Evolutionary conservation across 2,329 filamentous ascomycete species (phyloP), one percentile per base, ranked within the genome.

Genomic region (Penicillium sp.): DNA sequence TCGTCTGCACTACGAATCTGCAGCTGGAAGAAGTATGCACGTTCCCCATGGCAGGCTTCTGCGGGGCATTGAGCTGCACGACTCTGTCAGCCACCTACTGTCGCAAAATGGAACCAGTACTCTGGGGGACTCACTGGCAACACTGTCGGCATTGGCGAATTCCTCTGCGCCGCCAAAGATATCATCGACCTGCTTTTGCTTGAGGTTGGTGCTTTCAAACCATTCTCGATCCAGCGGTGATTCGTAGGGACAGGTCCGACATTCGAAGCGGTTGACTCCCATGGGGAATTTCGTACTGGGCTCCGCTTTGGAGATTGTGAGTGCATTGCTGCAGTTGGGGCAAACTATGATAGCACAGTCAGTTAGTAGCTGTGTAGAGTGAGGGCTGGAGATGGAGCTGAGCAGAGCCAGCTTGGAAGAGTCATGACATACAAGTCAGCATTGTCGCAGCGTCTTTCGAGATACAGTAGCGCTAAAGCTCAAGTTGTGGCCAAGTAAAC

Each of bases 1-100:
- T 99, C 94, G 77, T 99, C 94, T 49, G 94, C 94, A 80, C 91
- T 96, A 65, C 94, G 87, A 77, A 97, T 97, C 82, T 99, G 94
- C 65, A 97, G 86, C 81, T 96, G 91, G 80, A 92, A 96, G 79
- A 93, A 97, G 60, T 92, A 95, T 3, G 94, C 94, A 78, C 91
- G 86, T 57, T 86, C 83, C 59, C 91, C 91, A 68, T 90, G 83
- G 79, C 94, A 99, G 53, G 82, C 82, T 39, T 92, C 86, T 59
- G 86, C 86, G 24, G 90, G 86, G 74, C 94, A 99, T 82, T 94
- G 90, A 46, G 89, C 89, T 85, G 66, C 38, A 56, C 24, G 52
- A 42, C 8, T 11, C 18, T 21, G 38, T 40, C 38, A 40, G 34
- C 34, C 13, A 13, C 34, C 4, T n/a, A n/a, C 34, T 36, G 34